Base-by-base conservation (phyloP, 805 yeast genomes). In the fission yeast (Schizosaccharomyces pombe) region DNA sequence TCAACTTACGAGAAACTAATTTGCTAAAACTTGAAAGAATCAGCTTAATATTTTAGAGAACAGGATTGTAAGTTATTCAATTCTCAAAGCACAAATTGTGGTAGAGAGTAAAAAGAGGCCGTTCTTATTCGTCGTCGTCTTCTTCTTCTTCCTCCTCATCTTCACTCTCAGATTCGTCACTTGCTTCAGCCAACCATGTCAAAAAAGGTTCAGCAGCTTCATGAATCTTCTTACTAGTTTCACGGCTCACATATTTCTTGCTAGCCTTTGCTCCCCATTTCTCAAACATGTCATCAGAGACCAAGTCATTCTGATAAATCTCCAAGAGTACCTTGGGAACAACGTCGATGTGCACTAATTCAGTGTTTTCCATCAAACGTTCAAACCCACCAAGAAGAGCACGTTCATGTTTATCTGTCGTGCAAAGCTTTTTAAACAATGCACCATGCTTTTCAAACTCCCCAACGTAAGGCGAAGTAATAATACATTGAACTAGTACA, bases 361-460 rank as follows among this genome's bases (percentile, higher is more conserved):
- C 78, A 63, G 80, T 83, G 57, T 83, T 68, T 57, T 97, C 97
- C 60, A 89, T 70, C 65, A 84, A 78, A 66, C 97, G 81, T 73
- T 91, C 99, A 61, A 91, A 73, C 59, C 98, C 99, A 62, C 99
- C 98, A 57, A 91, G 74, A 61, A 91, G 77, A 9, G 94, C 85
- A 70, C 78, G 82, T 70, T 91, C 95, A 63, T 78, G 85, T 55
- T 72, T 72, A 52, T 62, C 62, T 14, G 58, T 55, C 54, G 77
- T 67, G 51, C 78, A 72, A 58, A 86, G 72, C 68, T 89, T 91
- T 60, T 75, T 75, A 65, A 91, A 76, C 63, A 91, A 74, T 55
- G 96, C 94, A 56, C 77, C 74, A 68, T 91, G 97, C 56, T 75
- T 76, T 39, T 73, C 75, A 58, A 91, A 72, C 68, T 89, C 83